A percentile compares a stretch with the other conserved stretches of the same genome.
Conservation (phyloP, 495 filamentous ascomycete species). For the Penicillium pancosmium region DNA sequence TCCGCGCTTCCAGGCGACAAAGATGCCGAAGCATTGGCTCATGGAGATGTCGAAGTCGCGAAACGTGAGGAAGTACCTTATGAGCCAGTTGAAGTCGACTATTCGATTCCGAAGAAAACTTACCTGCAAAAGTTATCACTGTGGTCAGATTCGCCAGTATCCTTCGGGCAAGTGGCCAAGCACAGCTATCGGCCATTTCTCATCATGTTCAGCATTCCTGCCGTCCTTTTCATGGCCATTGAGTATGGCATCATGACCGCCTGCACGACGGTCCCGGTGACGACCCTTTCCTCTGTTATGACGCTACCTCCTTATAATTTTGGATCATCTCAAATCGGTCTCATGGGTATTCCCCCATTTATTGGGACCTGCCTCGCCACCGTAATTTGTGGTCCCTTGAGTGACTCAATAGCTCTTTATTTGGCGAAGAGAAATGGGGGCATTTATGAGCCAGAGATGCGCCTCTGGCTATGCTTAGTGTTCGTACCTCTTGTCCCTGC, state of each 20-base stretch:
- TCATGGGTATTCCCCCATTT: constrained; percentile 40
- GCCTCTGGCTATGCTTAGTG: constrained; percentile 30
- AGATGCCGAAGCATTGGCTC: constrained; percentile 1
- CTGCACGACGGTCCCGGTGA: constrained; percentile 33
- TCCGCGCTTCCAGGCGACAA: neutral
- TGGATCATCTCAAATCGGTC: constrained; percentile 35
- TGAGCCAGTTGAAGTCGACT: constrained; percentile 13
- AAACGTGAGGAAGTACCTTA: neutral
- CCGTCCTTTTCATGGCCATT: constrained; percentile 38
- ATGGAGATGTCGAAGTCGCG: neutral
- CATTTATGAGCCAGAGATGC: constrained; percentile 41
- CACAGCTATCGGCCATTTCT: constrained; percentile 33
- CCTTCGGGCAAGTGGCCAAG: constrained; percentile 19
- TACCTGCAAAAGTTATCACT: constrained; percentile 21
- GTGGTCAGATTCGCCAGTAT: constrained; percentile 23
- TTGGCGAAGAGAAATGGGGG: constrained; percentile 36
- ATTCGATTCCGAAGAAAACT: constrained; percentile 22
- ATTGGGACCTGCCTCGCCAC: constrained; percentile 39
- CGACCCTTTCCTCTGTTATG: constrained; percentile 36
- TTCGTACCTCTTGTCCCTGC: constrained; percentile 30
- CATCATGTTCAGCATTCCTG: constrained; percentile 32
- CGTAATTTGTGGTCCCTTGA: constrained; percentile 34
- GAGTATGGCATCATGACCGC: constrained; percentile 38
- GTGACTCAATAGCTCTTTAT: constrained; percentile 34
- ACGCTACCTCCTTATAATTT: constrained; percentile 43